phyloP scores from a whole-genome alignment of 1,284 basidiomycete genomes.

The Irpex sp. region DNA sequence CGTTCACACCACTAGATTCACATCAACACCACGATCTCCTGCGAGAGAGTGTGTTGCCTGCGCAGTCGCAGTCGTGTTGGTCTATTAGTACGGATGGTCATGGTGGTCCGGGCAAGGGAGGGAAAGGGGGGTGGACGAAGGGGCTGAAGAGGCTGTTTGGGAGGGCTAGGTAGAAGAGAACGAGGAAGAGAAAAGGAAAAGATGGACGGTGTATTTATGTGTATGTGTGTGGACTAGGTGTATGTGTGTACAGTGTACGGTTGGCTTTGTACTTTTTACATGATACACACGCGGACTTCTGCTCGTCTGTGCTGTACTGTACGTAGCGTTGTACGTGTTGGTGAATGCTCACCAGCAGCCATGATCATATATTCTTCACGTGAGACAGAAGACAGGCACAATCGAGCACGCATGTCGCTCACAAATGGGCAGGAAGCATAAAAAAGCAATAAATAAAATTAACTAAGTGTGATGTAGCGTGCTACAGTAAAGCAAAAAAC shows the following conservation, averaged over 20 bases:
- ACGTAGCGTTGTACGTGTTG: no score
- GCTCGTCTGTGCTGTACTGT: no score
- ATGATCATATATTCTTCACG: no score
- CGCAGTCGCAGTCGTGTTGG: constrained; percentile 6
- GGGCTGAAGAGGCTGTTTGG: constrained; percentile 8
- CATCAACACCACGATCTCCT: background rate
- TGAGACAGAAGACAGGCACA: no score
- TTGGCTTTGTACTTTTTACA: background rate
- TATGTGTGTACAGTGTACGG: background rate
- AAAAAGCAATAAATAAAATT: background rate
- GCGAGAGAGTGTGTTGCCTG: background rate
- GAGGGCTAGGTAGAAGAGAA: background rate
- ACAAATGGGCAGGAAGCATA: background rate
- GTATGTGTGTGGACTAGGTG: background rate
- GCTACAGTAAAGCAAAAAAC: background rate
- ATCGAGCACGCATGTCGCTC: no score
- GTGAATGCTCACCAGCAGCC: no score
- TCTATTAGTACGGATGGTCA: constrained; percentile 10
- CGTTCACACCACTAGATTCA: background rate
- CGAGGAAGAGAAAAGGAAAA: background rate
- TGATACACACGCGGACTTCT: no score
- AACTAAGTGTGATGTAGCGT: background rate
- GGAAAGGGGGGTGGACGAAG: constrained; percentile 4
- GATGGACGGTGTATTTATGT: background rate
- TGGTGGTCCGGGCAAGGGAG: background rate